These are phyloP conservation scores for Lasiosphaeria ovina DNA, from an alignment of 495 filamentous ascomycete species.

Conservation along the genomic window DNA sequence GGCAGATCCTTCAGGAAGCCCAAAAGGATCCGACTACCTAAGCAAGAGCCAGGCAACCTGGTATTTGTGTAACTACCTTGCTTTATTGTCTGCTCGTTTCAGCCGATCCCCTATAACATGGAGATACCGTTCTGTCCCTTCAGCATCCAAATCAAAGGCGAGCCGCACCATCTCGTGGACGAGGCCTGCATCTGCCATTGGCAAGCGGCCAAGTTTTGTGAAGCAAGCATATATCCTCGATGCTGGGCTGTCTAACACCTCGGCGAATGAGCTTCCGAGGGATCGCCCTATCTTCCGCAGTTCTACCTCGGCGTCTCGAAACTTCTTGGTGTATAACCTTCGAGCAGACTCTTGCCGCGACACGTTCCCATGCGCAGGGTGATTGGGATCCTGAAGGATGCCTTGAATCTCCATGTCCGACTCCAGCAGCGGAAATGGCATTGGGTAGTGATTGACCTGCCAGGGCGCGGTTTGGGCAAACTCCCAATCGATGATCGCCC, in stretches of 20 bases:
- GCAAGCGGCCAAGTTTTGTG: conserved; percentile 1
- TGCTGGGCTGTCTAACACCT: conserved; percentile 2
- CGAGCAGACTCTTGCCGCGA: too few species aligned
- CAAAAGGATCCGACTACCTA: conserved; percentile 11
- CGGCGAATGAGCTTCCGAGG: too few species aligned
- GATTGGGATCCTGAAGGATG: too few species aligned
- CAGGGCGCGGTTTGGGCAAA: conserved; percentile 28
- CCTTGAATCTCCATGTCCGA: neutral
- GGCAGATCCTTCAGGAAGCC: conserved; percentile 22
- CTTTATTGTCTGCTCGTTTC: neutral
- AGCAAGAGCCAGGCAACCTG: neutral
- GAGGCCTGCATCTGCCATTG: conserved; percentile 5
- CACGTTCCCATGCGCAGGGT: too few species aligned
- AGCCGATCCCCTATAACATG: neutral
- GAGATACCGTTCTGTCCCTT: conserved; percentile 5
- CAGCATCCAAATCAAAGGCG: conserved; percentile 2
- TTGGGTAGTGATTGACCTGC: conserved; percentile 30
- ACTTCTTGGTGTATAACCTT: too few species aligned
- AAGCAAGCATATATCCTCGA: neutral
- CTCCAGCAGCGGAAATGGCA: conserved; percentile 28
- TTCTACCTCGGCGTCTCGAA: too few species aligned
- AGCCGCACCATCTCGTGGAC: conserved; percentile 4
- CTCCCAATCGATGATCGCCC: conserved; percentile 36
- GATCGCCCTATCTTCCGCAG: too few species aligned
- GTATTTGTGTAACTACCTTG: neutral